Evolutionary conservation across 495 filamentous ascomycete genomes (phyloP).

Genomic region (Hypoxylon lienhwacheense): DNA sequence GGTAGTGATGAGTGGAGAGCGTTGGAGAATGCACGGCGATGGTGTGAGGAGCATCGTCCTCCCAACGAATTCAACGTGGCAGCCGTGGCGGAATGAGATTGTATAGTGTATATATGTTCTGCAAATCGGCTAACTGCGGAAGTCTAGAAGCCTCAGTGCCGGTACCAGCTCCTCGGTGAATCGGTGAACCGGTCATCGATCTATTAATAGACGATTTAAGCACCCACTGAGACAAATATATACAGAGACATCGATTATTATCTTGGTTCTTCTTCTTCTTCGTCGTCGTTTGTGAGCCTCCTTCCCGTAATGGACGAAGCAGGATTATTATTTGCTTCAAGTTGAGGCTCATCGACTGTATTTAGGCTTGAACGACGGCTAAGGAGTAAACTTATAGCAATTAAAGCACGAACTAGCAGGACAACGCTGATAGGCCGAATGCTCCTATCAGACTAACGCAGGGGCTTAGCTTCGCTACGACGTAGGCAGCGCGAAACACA

Average conservation of each 20-base stretch:
- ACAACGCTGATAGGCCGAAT: conserved; percentile 26
- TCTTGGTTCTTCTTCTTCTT: conserved; percentile 10
- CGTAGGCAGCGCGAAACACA: conserved; percentile 3
- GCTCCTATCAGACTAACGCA: conserved; percentile 22
- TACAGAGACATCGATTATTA: conserved; percentile 8
- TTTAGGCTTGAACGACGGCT: conserved; percentile 13
- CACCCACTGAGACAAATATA: conserved; percentile 22
- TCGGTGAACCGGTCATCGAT: conserved; percentile 3
- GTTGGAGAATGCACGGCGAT: conserved; percentile 34
- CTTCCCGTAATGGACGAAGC: conserved; percentile 16
- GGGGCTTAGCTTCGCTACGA: conserved; percentile 24
- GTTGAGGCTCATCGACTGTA: conserved; percentile 26
- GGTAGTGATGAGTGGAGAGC: conserved; percentile 19
- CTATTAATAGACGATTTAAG: conserved; percentile 26
- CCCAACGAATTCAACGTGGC: conserved; percentile 5
- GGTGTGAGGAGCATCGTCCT: conserved; percentile 31
- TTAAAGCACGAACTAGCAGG: too few species aligned
- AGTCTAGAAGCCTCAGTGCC: conserved; percentile 3
- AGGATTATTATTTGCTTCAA: conserved; percentile 16
- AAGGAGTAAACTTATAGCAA: conserved; percentile 9
- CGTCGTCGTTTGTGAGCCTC: conserved; percentile 1
- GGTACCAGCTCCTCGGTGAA: conserved; percentile 4
- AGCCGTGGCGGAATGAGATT: conserved; percentile 7
- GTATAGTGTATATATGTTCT: neutral
- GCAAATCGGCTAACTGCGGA: conserved; percentile 3